Base-by-base conservation (phyloP, 257 asterid species). In the Coffea eugenioides region DNA sequence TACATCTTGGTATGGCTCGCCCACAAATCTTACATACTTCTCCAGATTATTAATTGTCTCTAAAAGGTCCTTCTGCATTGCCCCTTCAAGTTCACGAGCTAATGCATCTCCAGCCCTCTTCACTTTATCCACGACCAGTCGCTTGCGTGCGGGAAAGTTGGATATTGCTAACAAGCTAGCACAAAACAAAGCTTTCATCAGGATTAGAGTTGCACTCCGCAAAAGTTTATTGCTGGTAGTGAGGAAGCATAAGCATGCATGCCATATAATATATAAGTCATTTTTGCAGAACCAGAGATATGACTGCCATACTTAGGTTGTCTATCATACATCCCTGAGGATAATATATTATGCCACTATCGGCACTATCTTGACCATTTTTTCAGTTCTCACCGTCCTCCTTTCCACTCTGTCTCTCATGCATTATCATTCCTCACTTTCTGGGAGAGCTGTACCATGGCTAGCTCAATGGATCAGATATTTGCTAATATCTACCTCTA, bases 21-120 rank as follows among this genome's bases (percentile, higher is more conserved):
- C 88, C 12, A 87, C 79, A 73, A 88, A 82, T 45, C 81, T 75
- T 39, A 89, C 97, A 76, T 88, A 88, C 83, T 84, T 87, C 68
- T 88, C 87, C 64, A 94, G 81, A 73, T 86, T 83, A 54, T 76
- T 79, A 6, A 88, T 84, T 8, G 94, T 80, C 83, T 94, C 94
- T 78, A 76, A 34, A 21, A 96, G 91, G 77, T 94, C 99, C 86
- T 90, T 89, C 82, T 91, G 88, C 97, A 92, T 92, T 77, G 97
- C 96, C 74, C 89, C 94, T 76, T 94, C 97, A 6, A 92, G 83
- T 87, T 94, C 89, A 69, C 95, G 95, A 61, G 95, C 97, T 68
- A 96, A 84, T n/a, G 91, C 92, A 79, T 94, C 95, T 0, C 83
- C 97, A 3, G 92, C 85, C 83, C 95, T 89, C 90, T 83, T 92